phyloP scores from a whole-genome alignment of 306 rosid genomes.

The Hippophae tibetana region DNA sequence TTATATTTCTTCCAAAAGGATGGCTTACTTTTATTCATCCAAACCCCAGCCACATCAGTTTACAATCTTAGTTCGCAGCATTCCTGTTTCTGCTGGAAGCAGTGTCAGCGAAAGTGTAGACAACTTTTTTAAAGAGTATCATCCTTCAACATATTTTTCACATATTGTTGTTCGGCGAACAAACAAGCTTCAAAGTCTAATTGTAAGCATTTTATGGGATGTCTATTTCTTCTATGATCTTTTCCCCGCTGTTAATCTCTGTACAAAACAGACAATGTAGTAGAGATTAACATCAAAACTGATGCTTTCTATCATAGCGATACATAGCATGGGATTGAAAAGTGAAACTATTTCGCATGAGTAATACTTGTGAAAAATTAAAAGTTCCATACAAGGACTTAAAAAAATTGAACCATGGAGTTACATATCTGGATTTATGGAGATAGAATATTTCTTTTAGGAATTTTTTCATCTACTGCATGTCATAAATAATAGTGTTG shows the following conservation, averaged over 20 bases:
- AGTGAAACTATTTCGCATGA: too few species aligned
- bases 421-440: too few species aligned
- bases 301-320: too few species aligned
- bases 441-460: too few species aligned
- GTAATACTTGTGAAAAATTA: too few species aligned
- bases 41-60: constrained; percentile 87
- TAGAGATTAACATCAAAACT: too few species aligned
- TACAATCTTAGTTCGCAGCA: constrained; percentile 67
- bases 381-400: too few species aligned
- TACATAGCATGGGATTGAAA: too few species aligned
- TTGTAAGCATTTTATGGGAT: constrained; percentile 38
- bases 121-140: constrained; percentile 57
- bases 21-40: constrained; percentile 66
- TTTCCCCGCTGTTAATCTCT: neutral
- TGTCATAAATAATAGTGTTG: too few species aligned
- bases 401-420: too few species aligned
- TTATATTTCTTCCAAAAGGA: constrained; percentile 59
- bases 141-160: constrained; percentile 72
- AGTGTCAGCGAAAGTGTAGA: constrained; percentile 55
- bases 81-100: constrained; percentile 43
- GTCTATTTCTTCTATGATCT: constrained; percentile 16
- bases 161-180: constrained; percentile 62
- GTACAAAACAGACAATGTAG: too few species aligned
- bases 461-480: too few species aligned
- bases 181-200: constrained; percentile 45